Evolutionary conservation across 1,284 basidiomycete species (phyloP).

Genomic region (Psilocybe mexicana): DNA sequence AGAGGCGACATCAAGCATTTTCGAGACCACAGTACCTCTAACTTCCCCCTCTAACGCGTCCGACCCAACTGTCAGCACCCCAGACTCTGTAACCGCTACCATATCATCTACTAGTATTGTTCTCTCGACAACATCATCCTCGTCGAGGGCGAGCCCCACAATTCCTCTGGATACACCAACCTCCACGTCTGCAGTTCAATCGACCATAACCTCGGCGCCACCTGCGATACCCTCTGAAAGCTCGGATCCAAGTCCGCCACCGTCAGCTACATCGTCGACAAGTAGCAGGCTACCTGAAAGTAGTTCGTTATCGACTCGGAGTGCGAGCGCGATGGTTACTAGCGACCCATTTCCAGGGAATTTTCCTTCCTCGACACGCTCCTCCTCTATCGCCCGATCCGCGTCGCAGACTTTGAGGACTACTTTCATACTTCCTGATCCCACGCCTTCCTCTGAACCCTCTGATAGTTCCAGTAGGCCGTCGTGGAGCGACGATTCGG

Average conservation of each 20-base stretch:
- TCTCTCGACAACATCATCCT: background rate
- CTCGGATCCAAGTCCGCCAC: conserved; percentile 1
- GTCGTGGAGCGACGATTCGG: background rate
- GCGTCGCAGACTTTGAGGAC: background rate
- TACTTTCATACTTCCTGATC: background rate
- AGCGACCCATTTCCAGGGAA: background rate
- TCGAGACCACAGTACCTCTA: background rate
- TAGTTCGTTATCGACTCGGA: background rate
- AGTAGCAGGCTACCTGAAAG: background rate
- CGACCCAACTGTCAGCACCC: conserved; percentile 1
- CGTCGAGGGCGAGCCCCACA: background rate
- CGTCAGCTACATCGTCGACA: background rate
- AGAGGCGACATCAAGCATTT: background rate
- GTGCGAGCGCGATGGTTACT: background rate
- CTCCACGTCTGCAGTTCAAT: conserved; percentile 1
- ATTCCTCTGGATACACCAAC: conserved; percentile 2
- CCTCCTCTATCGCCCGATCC: background rate
- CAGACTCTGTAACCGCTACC: background rate
- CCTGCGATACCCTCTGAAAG: background rate
- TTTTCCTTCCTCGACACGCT: background rate
- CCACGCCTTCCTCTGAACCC: background rate
- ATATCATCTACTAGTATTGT: conserved; percentile 1
- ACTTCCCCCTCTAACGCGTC: background rate
- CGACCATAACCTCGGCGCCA: background rate
- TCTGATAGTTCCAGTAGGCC: background rate